Evolutionary conservation across 306 rosid genomes (phyloP), one percentile per base, ranked within the genome.

Genomic region (Begonia fuchsioides): DNA sequence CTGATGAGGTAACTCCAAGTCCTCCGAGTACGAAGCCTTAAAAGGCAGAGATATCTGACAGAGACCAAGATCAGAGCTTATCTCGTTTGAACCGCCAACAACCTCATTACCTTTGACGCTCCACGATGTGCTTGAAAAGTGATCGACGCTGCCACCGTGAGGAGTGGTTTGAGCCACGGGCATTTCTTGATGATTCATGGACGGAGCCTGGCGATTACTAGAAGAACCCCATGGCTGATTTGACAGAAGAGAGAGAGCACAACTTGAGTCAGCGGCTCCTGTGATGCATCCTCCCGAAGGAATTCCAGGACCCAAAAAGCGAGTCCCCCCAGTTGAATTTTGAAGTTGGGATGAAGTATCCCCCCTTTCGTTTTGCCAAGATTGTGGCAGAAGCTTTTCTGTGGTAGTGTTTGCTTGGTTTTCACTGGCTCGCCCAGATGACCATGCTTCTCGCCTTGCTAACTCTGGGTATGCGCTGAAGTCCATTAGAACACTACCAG

Each of bases 191-290:
- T 78, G 65, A 70, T 76, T 80, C 49, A 77, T 47, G 3, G 14
- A n/a, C 12, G 35, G 8, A 5, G 35, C 52, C 19, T 2, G 35
- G 35, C 13, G 76, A 72, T 56, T 58, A 63, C 54, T 64, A 69
- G 70, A 69, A 46, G 86, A 73, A 67, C 63, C 77, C 93, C 93
- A 82, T 54, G 90, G 58, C 70, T 86, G 83, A 70, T 68, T 81
- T 81, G 96, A 86, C 96, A 86, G 93, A 86, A 86, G 96, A 82
- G 96, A 86, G 93, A 82, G 96, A 82, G 96, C 96, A 86, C 96
- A 79, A 70, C 70, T 81, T 51, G 83, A 81, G 74, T 79, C 93
- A n/a, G n/a, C 87, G 13, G n/a, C n/a, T n/a, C n/a, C n/a, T n/a
- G n/a, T n/a, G n/a, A n/a, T n/a, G n/a, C n/a, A n/a, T n/a, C n/a